Evolutionary conservation across 805 yeast species (phyloP).

Genomic region (Candida caryicola): DNA sequence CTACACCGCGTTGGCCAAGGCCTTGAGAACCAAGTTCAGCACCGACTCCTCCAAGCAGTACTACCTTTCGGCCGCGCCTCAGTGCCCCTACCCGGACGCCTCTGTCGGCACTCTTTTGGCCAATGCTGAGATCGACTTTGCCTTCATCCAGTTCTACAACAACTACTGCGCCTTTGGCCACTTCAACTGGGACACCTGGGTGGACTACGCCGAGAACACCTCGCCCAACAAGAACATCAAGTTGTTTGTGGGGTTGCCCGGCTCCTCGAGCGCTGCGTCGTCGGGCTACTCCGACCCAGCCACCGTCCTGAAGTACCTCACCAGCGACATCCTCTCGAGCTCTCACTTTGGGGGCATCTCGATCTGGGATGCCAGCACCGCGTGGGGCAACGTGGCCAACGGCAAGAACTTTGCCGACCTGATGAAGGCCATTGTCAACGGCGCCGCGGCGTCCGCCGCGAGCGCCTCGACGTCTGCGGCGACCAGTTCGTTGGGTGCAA

Average conservation of each 20-base stretch:
- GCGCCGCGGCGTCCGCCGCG: conserved; percentile 5
- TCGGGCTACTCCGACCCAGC: conserved; percentile 47
- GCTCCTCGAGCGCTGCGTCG: conserved; percentile 46
- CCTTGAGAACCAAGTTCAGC: conserved; percentile 19
- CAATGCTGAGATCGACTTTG: conserved; percentile 70
- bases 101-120: conserved; percentile 23
- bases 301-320: conserved; percentile 14
- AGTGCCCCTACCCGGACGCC: conserved; percentile 83
- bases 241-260: conserved; percentile 72
- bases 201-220: conserved; percentile 50
- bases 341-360: conserved; percentile 37
- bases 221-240: conserved; percentile 70
- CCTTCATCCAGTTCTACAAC: conserved; percentile 87
- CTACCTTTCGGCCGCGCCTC: conserved; percentile 88
- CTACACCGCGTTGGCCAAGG: conserved; percentile 53
- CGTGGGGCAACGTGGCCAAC: conserved; percentile 12
- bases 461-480: conserved; percentile 6
- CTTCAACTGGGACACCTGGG: conserved; percentile 75
- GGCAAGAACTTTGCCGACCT: conserved; percentile 17
- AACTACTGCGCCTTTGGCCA: conserved; percentile 59
- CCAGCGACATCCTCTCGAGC: conserved; percentile 15
- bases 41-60: conserved; percentile 48
- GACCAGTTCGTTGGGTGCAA: no score
- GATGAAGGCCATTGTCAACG: conserved; percentile 16
- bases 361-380: conserved; percentile 38